Percentiles rank a stretch among this genome's conserved stretches.
Evolutionary conservation across 1,284 basidiomycete genomes (phyloP).

Genomic region (Ceratobasidium sp.): DNA sequence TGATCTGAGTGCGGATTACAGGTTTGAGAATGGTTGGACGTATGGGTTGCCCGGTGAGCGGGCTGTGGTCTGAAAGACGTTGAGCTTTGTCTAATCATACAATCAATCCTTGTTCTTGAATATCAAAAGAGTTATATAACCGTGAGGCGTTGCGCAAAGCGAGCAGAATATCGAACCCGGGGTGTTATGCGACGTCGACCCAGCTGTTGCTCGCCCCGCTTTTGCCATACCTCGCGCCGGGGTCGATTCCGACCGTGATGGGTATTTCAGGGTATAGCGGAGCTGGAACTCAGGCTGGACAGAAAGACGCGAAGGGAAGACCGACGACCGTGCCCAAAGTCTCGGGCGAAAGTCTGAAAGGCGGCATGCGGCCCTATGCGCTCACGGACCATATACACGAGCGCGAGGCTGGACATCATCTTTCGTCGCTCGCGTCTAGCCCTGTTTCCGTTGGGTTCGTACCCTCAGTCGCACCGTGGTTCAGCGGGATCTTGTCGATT

Average conservation of each 20-base stretch:
- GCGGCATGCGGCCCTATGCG: constrained; percentile 87
- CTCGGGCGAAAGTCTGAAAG: constrained; percentile 78
- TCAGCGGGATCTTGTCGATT: constrained; percentile 94
- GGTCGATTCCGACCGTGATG: constrained; percentile 87
- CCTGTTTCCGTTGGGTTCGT: constrained; percentile 85
- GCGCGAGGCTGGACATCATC: constrained; percentile 90
- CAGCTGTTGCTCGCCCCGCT: constrained; percentile 95
- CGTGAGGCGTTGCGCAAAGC: constrained; percentile 78
- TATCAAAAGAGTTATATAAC: constrained; percentile 85
- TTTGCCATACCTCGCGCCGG: constrained; percentile 75
- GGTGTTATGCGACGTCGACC: constrained; percentile 95
- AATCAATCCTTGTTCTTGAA: constrained; percentile 49
- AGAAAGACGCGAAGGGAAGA: constrained; percentile 73
- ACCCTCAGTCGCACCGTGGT: constrained; percentile 93
- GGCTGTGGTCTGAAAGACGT: constrained; percentile 29
- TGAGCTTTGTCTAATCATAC: constrained; percentile 12
- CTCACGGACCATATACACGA: constrained; percentile 99
- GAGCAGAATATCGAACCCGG: constrained; percentile 94
- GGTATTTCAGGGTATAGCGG: constrained; percentile 96
- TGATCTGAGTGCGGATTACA: constrained; percentile 94
- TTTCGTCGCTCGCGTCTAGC: constrained; percentile 71
- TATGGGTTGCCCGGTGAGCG: constrained; percentile 98
- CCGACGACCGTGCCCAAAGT: constrained; percentile 89
- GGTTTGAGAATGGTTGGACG: constrained; percentile 92
- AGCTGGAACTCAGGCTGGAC: constrained; percentile 87